Evolutionary conservation across 495 filamentous ascomycete genomes (phyloP).

Genomic region (Letharia lupina): DNA sequence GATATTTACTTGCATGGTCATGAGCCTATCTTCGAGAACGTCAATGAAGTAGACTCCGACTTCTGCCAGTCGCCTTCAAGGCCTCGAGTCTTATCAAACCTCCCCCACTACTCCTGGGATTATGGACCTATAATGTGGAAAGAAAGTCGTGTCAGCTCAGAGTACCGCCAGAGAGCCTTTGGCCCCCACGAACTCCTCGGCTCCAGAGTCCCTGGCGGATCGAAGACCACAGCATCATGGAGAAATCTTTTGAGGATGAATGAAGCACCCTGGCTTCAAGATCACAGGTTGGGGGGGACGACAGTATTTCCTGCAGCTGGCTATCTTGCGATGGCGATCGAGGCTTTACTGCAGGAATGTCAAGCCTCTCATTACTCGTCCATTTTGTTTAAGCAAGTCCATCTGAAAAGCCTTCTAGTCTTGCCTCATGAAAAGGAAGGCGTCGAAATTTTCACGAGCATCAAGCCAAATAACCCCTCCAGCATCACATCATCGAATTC

Average conservation of each 20-base stretch:
- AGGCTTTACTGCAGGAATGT: constrained; percentile 32
- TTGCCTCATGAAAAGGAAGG: too few relatives aligned
- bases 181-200: constrained; percentile 32
- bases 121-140: constrained; percentile 31
- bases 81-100: constrained; percentile 19
- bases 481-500: too few relatives aligned
- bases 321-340: constrained; percentile 52
- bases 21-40: too few relatives aligned
- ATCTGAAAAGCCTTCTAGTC: too few relatives aligned
- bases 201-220: constrained; percentile 19
- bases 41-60: too few relatives aligned
- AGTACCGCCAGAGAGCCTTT: constrained; percentile 23
- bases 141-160: constrained; percentile 29
- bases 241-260: constrained; percentile 31
- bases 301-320: constrained; percentile 47
- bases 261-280: constrained; percentile 16
- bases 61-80: too few relatives aligned
- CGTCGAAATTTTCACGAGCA: too few relatives aligned
- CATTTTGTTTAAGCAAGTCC: too few relatives aligned
- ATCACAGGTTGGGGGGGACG: constrained; percentile 29
- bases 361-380: too few relatives aligned
- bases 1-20: too few relatives aligned
- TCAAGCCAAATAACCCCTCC: too few relatives aligned
- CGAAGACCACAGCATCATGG: constrained; percentile 17
- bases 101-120: constrained; percentile 34